These are phyloP conservation scores for Trifolium fragiferum DNA, from an alignment of 306 rosid species.

Conservation along the genomic window DNA sequence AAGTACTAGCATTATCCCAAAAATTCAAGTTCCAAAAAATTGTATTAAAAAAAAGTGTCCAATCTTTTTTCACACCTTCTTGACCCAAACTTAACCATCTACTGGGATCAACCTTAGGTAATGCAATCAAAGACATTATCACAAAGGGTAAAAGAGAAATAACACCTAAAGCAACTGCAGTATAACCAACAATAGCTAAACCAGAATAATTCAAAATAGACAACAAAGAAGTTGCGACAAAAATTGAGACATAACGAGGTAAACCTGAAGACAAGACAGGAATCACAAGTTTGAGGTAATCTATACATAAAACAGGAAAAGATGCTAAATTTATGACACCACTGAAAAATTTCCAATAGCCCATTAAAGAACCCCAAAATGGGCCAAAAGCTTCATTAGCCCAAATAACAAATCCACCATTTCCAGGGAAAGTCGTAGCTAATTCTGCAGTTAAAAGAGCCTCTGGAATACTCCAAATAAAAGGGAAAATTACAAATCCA, in stretches of 20 bases:
- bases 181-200: conserved; percentile 59
- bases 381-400: conserved; percentile 78
- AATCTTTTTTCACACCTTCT: conserved; percentile 52
- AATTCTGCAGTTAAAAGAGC: conserved; percentile 80
- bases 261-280: conserved; percentile 47
- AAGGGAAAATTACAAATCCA: conserved; percentile 62
- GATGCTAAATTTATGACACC: conserved; percentile 70
- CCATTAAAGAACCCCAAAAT: conserved; percentile 75
- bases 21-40: conserved; percentile 73
- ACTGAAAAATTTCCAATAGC: conserved; percentile 63
- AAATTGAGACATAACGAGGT: conserved; percentile 42
- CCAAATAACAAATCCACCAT: conserved; percentile 84
- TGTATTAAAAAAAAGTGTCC: conserved; percentile 61
- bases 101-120: conserved; percentile 62
- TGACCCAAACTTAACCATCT: conserved; percentile 59
- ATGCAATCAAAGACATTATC: conserved; percentile 49
- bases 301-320: conserved; percentile 61
- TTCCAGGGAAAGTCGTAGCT: conserved; percentile 64
- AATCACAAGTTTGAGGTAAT: conserved; percentile 50
- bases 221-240: conserved; percentile 49
- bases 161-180: conserved; percentile 55
- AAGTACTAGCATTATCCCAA: conserved; percentile 78
- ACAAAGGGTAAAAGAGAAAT: conserved; percentile 66
- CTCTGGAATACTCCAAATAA: conserved; percentile 74
- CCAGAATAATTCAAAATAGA: conserved; percentile 67